Percentiles rank a stretch among this genome's conserved stretches.
Evolutionary conservation across 2,329 filamentous ascomycete species (phyloP).

Genomic region (Colletotrichum orbiculare): DNA sequence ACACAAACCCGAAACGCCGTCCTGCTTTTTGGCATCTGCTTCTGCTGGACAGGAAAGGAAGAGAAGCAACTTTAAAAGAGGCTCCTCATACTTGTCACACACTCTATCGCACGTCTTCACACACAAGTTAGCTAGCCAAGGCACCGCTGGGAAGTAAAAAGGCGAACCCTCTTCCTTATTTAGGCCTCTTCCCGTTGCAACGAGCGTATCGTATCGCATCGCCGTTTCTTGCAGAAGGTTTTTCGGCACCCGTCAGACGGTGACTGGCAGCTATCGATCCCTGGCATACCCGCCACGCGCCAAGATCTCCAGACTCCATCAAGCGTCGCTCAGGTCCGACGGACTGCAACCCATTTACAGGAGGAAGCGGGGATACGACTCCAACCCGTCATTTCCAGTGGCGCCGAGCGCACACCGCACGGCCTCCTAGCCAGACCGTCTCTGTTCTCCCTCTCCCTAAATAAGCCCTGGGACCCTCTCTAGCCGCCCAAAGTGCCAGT

Average conservation of each 20-base stretch:
- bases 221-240: constrained; percentile 34
- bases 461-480: constrained; percentile 39
- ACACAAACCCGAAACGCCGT: constrained; percentile 36
- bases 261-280: constrained; percentile 29
- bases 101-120: too few relatives aligned
- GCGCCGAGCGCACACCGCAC: constrained; percentile 35
- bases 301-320: constrained; percentile 32
- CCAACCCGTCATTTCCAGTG: constrained; percentile 37
- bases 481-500: constrained; percentile 30
- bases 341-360: constrained; percentile 31
- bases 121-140: not conserved
- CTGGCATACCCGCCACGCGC: constrained; percentile 36
- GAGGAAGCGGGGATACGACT: constrained; percentile 38
- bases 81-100: not conserved
- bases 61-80: constrained; percentile 30
- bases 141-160: constrained; percentile 15
- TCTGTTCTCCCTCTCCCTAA: constrained; percentile 31
- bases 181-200: not conserved
- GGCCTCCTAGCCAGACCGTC: constrained; percentile 19
- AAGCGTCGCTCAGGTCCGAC: constrained; percentile 29
- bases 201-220: constrained; percentile 18
- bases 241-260: constrained; percentile 29
- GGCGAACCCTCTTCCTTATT: constrained; percentile 6
- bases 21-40: constrained; percentile 34
- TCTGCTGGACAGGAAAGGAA: constrained; percentile 36